These are phyloP conservation scores for Fusarium solani-melongenae DNA, from an alignment of 2,329 filamentous ascomycete genomes.

Conservation along the genomic window DNA sequence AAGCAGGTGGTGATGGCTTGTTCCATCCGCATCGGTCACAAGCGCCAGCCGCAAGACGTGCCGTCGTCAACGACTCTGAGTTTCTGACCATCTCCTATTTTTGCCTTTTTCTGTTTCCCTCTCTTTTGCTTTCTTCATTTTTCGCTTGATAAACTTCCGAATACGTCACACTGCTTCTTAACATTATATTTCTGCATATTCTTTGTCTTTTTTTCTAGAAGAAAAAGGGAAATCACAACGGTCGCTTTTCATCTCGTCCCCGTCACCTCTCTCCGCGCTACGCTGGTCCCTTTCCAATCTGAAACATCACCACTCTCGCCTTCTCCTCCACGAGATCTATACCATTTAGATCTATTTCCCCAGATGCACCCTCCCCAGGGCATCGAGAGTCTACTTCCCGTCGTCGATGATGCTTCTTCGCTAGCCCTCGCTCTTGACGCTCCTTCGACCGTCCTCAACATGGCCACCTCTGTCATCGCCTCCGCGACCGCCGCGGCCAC, in stretches of 20 bases:
- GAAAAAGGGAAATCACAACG: background rate
- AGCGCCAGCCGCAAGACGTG: slow-evolving; percentile 9
- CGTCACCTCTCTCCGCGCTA: background rate
- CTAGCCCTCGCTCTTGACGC: slow-evolving; percentile 33
- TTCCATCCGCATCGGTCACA: slow-evolving; percentile 26
- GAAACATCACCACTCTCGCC: slow-evolving; percentile 36
- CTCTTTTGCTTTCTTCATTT: slow-evolving; percentile 9
- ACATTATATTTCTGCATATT: background rate
- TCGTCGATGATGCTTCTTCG: slow-evolving; percentile 37
- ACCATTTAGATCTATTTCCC: slow-evolving; percentile 18
- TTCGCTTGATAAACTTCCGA: background rate
- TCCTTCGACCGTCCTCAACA: slow-evolving; percentile 38
- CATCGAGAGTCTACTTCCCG: slow-evolving; percentile 30
- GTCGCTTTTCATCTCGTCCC: slow-evolving; percentile 5
- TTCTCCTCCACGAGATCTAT: slow-evolving; percentile 19
- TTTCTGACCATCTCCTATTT: slow-evolving; percentile 5
- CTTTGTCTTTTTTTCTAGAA: slow-evolving; percentile 8
- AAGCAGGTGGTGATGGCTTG: slow-evolving; percentile 1
- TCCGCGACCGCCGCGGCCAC: slow-evolving; percentile 44
- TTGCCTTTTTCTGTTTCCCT: slow-evolving; percentile 1
- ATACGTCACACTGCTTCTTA: slow-evolving; percentile 7
- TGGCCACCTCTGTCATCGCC: slow-evolving; percentile 46
- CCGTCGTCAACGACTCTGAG: slow-evolving; percentile 10
- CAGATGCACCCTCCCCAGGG: slow-evolving; percentile 40
- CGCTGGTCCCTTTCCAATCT: slow-evolving; percentile 19